Evolutionary conservation across 2,329 filamentous ascomycete genomes (phyloP).

Genomic region (Pseudocercospora pini-densiflorae): DNA sequence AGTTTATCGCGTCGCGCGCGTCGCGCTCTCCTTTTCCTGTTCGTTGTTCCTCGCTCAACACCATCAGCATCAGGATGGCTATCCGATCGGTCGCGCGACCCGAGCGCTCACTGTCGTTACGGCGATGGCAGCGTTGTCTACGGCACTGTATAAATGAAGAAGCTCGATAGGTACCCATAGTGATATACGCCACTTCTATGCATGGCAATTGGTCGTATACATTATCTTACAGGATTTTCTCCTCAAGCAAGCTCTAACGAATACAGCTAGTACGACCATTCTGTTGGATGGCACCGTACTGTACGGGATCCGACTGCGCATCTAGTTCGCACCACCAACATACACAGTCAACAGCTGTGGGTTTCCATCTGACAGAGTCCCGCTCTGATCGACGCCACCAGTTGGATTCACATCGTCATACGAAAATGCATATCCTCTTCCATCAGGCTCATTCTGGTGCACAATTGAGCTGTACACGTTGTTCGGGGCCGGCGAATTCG

Average conservation of each 20-base stretch:
- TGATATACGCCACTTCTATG: not conserved
- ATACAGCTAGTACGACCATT: not conserved
- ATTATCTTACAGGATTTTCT: not conserved
- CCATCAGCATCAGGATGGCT: no score
- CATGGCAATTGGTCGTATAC: not conserved
- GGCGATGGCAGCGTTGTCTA: no score
- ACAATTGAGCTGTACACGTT: conserved; percentile 65
- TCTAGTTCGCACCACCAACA: conserved; percentile 47
- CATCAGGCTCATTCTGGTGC: conserved; percentile 63
- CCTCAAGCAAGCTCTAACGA: not conserved
- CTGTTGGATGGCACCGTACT: not conserved
- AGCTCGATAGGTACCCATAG: not conserved
- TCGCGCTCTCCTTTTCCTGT: no score
- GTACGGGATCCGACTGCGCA: not conserved
- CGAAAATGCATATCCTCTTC: conserved; percentile 67
- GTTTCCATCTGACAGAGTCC: conserved; percentile 50
- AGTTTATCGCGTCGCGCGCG: no score
- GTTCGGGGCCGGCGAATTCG: conserved; percentile 40
- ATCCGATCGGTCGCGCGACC: no score
- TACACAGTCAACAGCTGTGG: conserved; percentile 52
- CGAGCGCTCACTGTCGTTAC: no score
- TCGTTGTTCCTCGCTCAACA: no score
- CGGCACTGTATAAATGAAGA: not conserved
- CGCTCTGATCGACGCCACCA: conserved; percentile 53
- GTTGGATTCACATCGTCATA: conserved; percentile 66